phyloP scores from a whole-genome alignment of 495 filamentous ascomycete species.

The Aspergillus asperescens region DNA sequence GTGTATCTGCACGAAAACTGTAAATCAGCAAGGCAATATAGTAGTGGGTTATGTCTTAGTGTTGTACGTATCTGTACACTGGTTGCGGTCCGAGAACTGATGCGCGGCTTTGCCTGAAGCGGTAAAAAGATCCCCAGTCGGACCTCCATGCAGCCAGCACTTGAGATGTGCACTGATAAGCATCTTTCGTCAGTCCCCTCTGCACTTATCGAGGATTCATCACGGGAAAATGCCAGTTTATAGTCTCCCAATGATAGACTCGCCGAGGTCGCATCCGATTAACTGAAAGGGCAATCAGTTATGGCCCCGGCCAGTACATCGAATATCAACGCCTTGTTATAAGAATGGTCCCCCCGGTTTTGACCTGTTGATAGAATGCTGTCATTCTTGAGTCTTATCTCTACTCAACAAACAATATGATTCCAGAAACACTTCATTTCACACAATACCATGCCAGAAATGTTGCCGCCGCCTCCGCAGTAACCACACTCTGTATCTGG shows the following conservation, averaged over 20 bases:
- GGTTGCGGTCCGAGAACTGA: background rate
- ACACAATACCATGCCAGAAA: constrained; percentile 17
- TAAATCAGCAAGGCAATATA: constrained; percentile 1
- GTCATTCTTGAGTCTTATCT: background rate
- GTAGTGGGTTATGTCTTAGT: background rate
- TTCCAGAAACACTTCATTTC: constrained; percentile 1
- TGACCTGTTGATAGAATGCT: background rate
- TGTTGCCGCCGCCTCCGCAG: constrained; percentile 18
- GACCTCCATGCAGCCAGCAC: background rate
- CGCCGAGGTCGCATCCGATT: constrained; percentile 28
- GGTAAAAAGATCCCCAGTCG: constrained; percentile 16
- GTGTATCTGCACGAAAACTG: background rate
- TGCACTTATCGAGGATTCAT: constrained; percentile 1
- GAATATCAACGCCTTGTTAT: background rate
- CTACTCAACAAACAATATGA: constrained; percentile 9
- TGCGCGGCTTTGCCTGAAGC: constrained; percentile 13
- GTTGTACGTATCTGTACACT: background rate
- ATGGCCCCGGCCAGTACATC: background rate
- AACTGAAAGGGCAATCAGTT: constrained; percentile 25
- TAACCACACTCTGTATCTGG: constrained; percentile 24
- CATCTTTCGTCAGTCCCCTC: background rate
- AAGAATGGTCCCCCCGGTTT: background rate
- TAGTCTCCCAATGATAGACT: background rate
- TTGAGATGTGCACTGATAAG: constrained; percentile 4
- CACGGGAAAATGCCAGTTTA: background rate